phyloP scores from a whole-genome alignment of 345 rosid species.

The Pistacia vera region DNA sequence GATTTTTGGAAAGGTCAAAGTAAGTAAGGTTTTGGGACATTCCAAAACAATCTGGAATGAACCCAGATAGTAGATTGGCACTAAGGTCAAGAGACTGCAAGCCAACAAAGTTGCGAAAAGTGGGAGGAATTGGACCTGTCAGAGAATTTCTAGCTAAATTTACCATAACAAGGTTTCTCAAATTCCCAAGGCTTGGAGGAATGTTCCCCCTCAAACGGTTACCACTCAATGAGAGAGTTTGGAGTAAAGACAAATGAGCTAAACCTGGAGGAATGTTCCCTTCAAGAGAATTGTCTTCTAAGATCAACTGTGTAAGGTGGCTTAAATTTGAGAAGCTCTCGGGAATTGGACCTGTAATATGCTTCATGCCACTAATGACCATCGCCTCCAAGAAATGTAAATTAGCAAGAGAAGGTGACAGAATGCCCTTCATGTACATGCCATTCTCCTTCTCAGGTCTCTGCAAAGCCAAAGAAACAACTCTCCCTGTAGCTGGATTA shows the following conservation, averaged over 20 bases:
- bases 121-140: constrained; percentile 69
- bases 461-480: constrained; percentile 55
- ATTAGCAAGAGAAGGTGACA: constrained; percentile 68
- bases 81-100: constrained; percentile 81
- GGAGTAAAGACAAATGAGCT: constrained; percentile 53
- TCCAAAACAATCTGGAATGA: constrained; percentile 58
- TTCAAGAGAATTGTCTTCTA: constrained; percentile 73
- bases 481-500: constrained; percentile 66
- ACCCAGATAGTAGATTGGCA: constrained; percentile 68
- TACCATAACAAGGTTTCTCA: constrained; percentile 45
- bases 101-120: constrained; percentile 42
- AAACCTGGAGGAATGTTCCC: constrained; percentile 69
- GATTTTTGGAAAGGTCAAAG: constrained; percentile 72
- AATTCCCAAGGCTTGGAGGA: constrained; percentile 65
- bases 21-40: constrained; percentile 51
- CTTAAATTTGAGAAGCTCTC: constrained; percentile 50
- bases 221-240: constrained; percentile 60
- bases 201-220: constrained; percentile 66
- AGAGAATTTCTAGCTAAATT: constrained; percentile 62
- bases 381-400: constrained; percentile 61
- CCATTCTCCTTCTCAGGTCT: constrained; percentile 45
- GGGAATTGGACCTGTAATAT: constrained; percentile 78
- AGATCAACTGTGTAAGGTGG: constrained; percentile 55
- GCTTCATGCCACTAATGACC: constrained; percentile 69
- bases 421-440: constrained; percentile 73